Base-by-base conservation (phyloP, 2,329 filamentous ascomycete genomes). In the Hortaea sp. region DNA sequence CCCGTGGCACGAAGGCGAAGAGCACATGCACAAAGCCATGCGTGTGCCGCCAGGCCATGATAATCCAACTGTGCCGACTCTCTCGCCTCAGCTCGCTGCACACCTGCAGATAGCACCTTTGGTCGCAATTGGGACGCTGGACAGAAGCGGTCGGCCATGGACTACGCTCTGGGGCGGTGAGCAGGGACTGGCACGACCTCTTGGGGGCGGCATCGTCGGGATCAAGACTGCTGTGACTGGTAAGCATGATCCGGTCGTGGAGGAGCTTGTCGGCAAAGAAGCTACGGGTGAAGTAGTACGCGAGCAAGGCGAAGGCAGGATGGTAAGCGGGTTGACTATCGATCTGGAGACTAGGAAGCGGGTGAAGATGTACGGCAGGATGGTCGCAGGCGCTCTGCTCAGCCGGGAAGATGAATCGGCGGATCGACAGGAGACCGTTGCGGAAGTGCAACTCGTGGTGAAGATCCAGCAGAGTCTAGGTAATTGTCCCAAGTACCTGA, bases 401-500 rank as follows among this genome's bases (percentile, higher is more conserved):
- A 59, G 61, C 9, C 48, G 68, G 5, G 54, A 64, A 5, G 55
- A 63, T 9, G 56, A 64, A 34, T 52, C 63, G 12, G 51, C 57
- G 37, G 49, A 57, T 39, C 48, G 54, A 31, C 43, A 48, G 27
- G 54, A 53, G 29, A 60, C 63, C 45, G 57, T 61, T 4, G 48
- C 48, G 0, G 64, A 72, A 47, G 63, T 76, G 1, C 77, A 82
- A 54, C 66, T 90, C 32, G 79, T 83, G 10, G 70, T 88, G 39
- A 75, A 76, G 37, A 79, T 94, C 46, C 75, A 83, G 30, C 82
- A 85, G 63, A 84, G 79, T 53, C 58, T 94, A 6, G 78, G 85
- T 0, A 94, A 92, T 56, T 94, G 87, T 57, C 87, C 88, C 1
- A 94, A 94, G 64, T 94, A 94, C 57, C 62, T 94, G 31, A 92